phyloP scores from a whole-genome alignment of 257 asterid genomes.

The Capsicum baccatum region DNA sequence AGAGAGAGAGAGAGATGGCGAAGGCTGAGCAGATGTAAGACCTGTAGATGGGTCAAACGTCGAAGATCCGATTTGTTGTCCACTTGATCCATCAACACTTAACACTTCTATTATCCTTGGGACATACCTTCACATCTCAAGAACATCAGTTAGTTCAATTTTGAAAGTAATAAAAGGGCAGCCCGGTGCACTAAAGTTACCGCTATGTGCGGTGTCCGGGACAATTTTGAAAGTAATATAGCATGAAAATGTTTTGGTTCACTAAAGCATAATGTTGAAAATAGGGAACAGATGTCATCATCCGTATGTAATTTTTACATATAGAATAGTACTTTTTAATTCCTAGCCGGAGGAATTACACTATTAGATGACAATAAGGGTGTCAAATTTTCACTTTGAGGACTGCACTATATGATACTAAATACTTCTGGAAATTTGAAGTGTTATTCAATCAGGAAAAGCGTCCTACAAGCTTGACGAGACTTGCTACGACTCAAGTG shows the following conservation, averaged over 20 bases:
- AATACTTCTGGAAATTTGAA: neutral
- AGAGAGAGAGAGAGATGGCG: neutral
- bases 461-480: neutral
- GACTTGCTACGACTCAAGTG: neutral
- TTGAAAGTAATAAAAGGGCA: neutral
- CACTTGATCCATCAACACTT: conserved; percentile 83
- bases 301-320: neutral
- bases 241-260: conserved; percentile 25
- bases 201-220: too few relatives aligned
- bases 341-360: conserved; percentile 19
- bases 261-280: conserved; percentile 1
- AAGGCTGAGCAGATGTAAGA: conserved; percentile 22
- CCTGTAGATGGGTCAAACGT: conserved; percentile 71
- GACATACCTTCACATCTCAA: conserved; percentile 55
- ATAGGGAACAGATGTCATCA: conserved; percentile 4
- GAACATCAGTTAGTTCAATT: neutral
- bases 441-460: neutral
- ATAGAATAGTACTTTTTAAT: neutral
- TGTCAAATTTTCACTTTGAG: neutral
- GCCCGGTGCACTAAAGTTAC: too few relatives aligned
- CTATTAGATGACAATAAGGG: neutral
- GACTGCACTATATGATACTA: neutral
- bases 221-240: neutral
- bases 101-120: conserved; percentile 85
- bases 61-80: conserved; percentile 76